Evolutionary conservation across 2,329 filamentous ascomycete genomes (phyloP), one percentile per base, ranked within the genome.

Genomic region (Hypoxylon sp.): DNA sequence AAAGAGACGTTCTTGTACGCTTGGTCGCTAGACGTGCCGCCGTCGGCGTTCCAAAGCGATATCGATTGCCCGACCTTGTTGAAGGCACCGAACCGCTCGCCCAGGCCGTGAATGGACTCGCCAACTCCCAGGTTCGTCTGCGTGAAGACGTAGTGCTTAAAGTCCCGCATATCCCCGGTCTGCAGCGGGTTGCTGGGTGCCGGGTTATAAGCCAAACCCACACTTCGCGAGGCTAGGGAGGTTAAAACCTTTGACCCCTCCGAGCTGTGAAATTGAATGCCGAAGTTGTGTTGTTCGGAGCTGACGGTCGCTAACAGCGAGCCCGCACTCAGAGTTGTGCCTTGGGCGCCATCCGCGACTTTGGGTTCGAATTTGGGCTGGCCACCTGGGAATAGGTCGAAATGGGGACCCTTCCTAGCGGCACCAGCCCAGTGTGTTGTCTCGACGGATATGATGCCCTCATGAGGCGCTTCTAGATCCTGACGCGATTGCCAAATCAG

Each of bases 31-130:
- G 85, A 88, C 0, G 89, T 91, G 8, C 89, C 89, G 5, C 86
- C 86, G 68, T 88, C 86, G 13, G 83, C 82, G 68, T 88, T 88
- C 85, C 85, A 88, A 6, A 93, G 82, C 58, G 85, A 81, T 7
- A 93, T 79, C 11, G 83, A 82, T 75, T 93, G 90, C 11, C 91
- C 91, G 43, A 92, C 87, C 75, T 91, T 93, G 74, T 91, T 90
- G 77, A 91, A 91, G 6, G 89, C 86, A 0, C 91, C 91, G 72
- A 93, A 94, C 13, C 91, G 83, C 77, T 93, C 91, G 1, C 91
- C 91, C 3, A 93, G 82, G 0, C 91, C 91, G 74, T 92, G 90
- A 13, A 93, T 83, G 0, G 87, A 86, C 75, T 93, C 91, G 26
- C 85, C 85, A 0, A 87, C 84, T 2, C 79, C 77, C 1, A 87